Evolutionary conservation across 2,329 filamentous ascomycete genomes (phyloP).

Genomic region (Phialocephala sp.): DNA sequence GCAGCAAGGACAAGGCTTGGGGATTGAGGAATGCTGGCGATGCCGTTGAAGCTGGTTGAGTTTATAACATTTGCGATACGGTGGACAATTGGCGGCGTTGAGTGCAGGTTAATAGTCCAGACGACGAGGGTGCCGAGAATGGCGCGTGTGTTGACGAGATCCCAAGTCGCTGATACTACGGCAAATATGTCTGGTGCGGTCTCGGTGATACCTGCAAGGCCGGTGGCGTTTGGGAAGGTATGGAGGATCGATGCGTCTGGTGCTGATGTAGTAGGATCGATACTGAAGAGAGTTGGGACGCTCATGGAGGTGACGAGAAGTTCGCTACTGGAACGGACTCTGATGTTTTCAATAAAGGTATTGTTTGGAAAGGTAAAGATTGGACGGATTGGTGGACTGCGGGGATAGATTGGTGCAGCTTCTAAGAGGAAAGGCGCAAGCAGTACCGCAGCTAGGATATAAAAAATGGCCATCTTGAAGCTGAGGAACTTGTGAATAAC

Average conservation of each 20-base stretch:
- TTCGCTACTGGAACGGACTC: conserved; percentile 58
- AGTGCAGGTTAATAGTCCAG: conserved; percentile 31
- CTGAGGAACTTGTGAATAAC: background rate
- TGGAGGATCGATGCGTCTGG: conserved; percentile 38
- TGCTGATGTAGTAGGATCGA: conserved; percentile 34
- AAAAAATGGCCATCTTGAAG: background rate
- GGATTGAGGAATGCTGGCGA: conserved; percentile 28
- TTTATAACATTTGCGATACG: conserved; percentile 30
- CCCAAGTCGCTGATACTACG: conserved; percentile 22
- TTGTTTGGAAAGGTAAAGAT: conserved; percentile 24
- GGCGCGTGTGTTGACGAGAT: conserved; percentile 19
- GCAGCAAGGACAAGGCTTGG: conserved; percentile 34
- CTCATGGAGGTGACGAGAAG: conserved; percentile 46
- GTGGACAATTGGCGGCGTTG: conserved; percentile 22
- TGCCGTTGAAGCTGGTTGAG: conserved; percentile 34
- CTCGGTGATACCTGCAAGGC: conserved; percentile 45
- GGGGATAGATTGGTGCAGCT: background rate
- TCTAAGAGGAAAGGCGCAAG: background rate
- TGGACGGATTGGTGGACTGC: conserved; percentile 6
- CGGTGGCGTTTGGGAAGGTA: conserved; percentile 39
- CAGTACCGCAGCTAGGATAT: background rate
- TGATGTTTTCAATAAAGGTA: conserved; percentile 32
- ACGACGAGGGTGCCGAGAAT: conserved; percentile 25
- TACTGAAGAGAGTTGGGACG: conserved; percentile 30
- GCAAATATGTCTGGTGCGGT: conserved; percentile 28